Percentiles rank a stretch among this genome's conserved stretches.
These are phyloP conservation scores for Wickerhamiella allomyrinae DNA, from an alignment of 805 yeast species.

Conservation along the genomic window DNA sequence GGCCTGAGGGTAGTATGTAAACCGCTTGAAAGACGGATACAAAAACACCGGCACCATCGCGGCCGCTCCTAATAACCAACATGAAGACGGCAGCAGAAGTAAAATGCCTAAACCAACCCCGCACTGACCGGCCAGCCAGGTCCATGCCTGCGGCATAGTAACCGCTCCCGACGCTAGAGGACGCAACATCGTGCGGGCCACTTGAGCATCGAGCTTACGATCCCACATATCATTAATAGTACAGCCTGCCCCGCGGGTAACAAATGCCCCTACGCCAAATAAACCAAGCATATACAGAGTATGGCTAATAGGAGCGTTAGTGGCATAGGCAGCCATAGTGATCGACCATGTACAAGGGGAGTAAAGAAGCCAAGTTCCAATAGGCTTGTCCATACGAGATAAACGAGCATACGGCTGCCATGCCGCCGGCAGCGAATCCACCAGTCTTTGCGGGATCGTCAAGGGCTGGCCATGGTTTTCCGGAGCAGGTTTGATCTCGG, in stretches of 20 bases:
- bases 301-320: constrained; percentile 48
- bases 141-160: constrained; percentile 48
- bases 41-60: constrained; percentile 68
- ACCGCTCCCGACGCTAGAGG: constrained; percentile 90
- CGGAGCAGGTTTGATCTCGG: constrained; percentile 4
- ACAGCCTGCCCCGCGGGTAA: constrained; percentile 98
- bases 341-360: constrained; percentile 90
- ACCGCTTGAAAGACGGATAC: constrained; percentile 86
- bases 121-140: constrained; percentile 61
- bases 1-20: constrained; percentile 90
- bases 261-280: constrained; percentile 70
- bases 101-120: constrained; percentile 59
- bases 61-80: constrained; percentile 70
- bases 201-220: constrained; percentile 67
- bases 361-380: constrained; percentile 75
- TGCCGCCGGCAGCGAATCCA: constrained; percentile 41
- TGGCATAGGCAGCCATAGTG: constrained; percentile 67
- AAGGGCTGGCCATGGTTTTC: constrained; percentile 9
- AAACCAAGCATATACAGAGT: constrained; percentile 49
- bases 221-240: constrained; percentile 86
- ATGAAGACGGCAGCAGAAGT: constrained; percentile 58
- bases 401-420: constrained; percentile 85
- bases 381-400: constrained; percentile 87
- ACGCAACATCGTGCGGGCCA: constrained; percentile 73
- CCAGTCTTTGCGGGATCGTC: constrained; percentile 23